phyloP scores from a whole-genome alignment of 768 basidiomycete species.

The Rhizopogon roseolus region DNA sequence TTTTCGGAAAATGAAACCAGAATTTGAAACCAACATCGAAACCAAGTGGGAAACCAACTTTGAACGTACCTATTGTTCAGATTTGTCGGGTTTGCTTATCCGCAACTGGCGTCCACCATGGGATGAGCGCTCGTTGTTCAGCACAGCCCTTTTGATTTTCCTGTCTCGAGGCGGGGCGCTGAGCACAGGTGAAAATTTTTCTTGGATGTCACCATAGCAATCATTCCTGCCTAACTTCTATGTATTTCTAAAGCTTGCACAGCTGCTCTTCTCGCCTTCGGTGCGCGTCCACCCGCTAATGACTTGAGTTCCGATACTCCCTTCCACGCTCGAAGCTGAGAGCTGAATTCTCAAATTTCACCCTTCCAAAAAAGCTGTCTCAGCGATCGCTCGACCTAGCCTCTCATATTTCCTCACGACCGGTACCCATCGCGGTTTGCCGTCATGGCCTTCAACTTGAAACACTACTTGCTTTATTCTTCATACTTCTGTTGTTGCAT shows the following conservation, averaged over 20 bases:
- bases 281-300: not conserved
- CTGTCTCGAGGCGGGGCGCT: not conserved
- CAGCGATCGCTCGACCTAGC: not conserved
- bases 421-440: not conserved
- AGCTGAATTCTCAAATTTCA: not conserved
- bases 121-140: not conserved
- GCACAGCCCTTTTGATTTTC: not conserved
- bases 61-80: too few relatives aligned
- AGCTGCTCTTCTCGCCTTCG: not conserved
- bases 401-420: not conserved
- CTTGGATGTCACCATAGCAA: not conserved
- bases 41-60: too few relatives aligned
- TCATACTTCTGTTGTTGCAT: slow-evolving; percentile 58
- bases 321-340: not conserved
- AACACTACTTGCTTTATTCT: slow-evolving; percentile 43
- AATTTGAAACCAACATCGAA: too few relatives aligned
- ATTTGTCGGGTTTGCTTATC: too few relatives aligned
- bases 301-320: not conserved
- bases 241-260: not conserved
- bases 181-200: not conserved
- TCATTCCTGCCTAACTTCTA: not conserved
- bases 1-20: too few relatives aligned
- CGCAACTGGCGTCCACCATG: not conserved
- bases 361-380: not conserved
- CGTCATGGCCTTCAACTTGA: slow-evolving; percentile 40